Conservation (phyloP, 192 early-diverging fungal species). For the Coemansia sp. region DNA sequence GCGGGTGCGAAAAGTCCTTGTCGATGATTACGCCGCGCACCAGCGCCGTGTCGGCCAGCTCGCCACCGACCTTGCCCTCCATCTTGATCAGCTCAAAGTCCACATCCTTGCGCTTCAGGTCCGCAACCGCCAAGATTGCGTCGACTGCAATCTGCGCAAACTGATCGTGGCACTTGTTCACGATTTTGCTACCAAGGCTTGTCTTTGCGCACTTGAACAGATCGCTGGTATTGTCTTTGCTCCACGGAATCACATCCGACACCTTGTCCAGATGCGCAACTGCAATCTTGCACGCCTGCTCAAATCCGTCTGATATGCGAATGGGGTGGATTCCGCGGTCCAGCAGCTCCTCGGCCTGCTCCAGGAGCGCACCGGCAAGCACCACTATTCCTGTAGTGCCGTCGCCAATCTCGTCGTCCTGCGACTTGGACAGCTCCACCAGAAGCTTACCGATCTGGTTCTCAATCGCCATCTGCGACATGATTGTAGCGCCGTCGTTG, state of each 20-base stretch:
- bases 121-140: conserved; percentile 95
- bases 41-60: conserved; percentile 86
- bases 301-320: conserved; percentile 98
- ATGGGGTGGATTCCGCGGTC: conserved; percentile 98
- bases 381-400: conserved; percentile 99
- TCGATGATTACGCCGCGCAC: conserved; percentile 99
- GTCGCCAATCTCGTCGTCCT: conserved; percentile 99
- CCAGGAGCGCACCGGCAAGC: conserved; percentile 94
- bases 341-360: conserved; percentile 93
- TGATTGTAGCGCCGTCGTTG: conserved; percentile 99
- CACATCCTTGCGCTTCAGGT: conserved; percentile 98
- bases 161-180: conserved; percentile 97
- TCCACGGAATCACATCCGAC: conserved; percentile 88
- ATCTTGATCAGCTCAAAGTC: conserved; percentile 99
- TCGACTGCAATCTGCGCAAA: conserved; percentile 98
- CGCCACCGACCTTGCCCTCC: conserved; percentile 98
- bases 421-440: conserved; percentile 95
- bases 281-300: conserved; percentile 92
- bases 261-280: conserved; percentile 88
- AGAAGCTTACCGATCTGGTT: conserved; percentile 99
- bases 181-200: conserved; percentile 97
- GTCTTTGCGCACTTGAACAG: conserved; percentile 96
- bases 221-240: conserved; percentile 76
- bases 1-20: conserved; percentile 99
- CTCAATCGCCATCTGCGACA: conserved; percentile 96